A percentile compares a stretch with the other conserved stretches of the same genome.
Conservation (phyloP, 2,329 filamentous ascomycete species). For the Hypoxylon sp. region DNA sequence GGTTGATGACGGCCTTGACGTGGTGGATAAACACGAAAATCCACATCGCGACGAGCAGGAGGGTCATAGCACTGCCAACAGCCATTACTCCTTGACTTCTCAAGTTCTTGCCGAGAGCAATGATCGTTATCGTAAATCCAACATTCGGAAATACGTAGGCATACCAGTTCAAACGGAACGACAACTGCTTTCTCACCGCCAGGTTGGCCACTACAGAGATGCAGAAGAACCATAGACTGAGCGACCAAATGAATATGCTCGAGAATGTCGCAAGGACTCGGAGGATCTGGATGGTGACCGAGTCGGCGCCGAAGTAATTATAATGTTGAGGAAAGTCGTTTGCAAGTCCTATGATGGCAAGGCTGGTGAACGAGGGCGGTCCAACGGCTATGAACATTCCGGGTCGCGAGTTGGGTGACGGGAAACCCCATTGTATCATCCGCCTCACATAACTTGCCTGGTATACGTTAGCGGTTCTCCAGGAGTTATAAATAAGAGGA, state of each 20-base stretch:
- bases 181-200: slow-evolving; percentile 46
- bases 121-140: slow-evolving; percentile 70
- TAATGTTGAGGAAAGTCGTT: slow-evolving; percentile 48
- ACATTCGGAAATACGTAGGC: slow-evolving; percentile 76
- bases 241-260: slow-evolving; percentile 61
- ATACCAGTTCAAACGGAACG: slow-evolving; percentile 67
- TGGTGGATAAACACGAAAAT: slow-evolving; percentile 63
- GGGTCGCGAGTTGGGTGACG: slow-evolving; percentile 53
- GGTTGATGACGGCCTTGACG: slow-evolving; percentile 61
- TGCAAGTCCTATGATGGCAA: slow-evolving; percentile 62
- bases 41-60: slow-evolving; percentile 67
- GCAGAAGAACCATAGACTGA: slow-evolving; percentile 65
- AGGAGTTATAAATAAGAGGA: neutral
- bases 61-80: slow-evolving; percentile 67
- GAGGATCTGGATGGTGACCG: slow-evolving; percentile 50
- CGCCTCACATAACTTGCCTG: slow-evolving; percentile 56
- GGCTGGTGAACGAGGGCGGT: slow-evolving; percentile 57
- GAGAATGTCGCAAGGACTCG: slow-evolving; percentile 56
- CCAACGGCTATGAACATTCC: slow-evolving; percentile 66
- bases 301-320: slow-evolving; percentile 46
- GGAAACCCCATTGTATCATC: slow-evolving; percentile 58
- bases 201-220: slow-evolving; percentile 50
- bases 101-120: slow-evolving; percentile 67
- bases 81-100: slow-evolving; percentile 65
- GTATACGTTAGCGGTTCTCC: slow-evolving; percentile 17